Percentiles rank a stretch among this genome's conserved stretches.
These are phyloP conservation scores for Hylodesmum podocarpum DNA, from an alignment of 306 rosid genomes.

Conservation along the genomic window DNA sequence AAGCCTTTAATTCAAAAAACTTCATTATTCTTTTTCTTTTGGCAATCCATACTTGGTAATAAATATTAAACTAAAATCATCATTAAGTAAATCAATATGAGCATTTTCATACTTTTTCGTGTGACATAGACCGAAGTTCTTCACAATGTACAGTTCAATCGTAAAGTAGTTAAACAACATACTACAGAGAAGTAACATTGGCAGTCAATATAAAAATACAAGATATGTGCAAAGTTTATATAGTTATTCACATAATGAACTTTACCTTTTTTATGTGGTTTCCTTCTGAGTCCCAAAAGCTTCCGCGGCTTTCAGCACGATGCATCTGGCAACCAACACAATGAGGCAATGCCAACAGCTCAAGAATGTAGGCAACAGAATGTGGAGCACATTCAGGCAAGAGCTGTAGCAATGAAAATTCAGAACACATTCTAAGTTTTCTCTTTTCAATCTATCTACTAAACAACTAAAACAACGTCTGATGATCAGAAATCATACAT, in stretches of 20 bases:
- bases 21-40: background rate
- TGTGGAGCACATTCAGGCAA: constrained; percentile 87
- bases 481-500: constrained; percentile 1
- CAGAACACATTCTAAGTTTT: background rate
- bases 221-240: background rate
- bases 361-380: constrained; percentile 70
- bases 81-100: background rate
- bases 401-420: constrained; percentile 58
- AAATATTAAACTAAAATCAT: background rate
- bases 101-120: background rate
- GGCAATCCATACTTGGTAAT: background rate
- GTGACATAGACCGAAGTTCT: background rate
- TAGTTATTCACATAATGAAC: constrained; percentile 14
- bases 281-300: constrained; percentile 75
- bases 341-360: constrained; percentile 66
- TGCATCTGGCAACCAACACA: constrained; percentile 79
- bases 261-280: constrained; percentile 68
- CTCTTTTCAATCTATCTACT: background rate
- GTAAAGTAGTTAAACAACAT: background rate
- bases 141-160: background rate
- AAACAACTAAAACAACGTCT: background rate
- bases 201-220: background rate
- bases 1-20: background rate
- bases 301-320: constrained; percentile 77
- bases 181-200: background rate